Percentiles rank a stretch among this genome's conserved stretches.
phyloP scores from a whole-genome alignment of 441 rosid genomes.

The Populus hybrid region DNA sequence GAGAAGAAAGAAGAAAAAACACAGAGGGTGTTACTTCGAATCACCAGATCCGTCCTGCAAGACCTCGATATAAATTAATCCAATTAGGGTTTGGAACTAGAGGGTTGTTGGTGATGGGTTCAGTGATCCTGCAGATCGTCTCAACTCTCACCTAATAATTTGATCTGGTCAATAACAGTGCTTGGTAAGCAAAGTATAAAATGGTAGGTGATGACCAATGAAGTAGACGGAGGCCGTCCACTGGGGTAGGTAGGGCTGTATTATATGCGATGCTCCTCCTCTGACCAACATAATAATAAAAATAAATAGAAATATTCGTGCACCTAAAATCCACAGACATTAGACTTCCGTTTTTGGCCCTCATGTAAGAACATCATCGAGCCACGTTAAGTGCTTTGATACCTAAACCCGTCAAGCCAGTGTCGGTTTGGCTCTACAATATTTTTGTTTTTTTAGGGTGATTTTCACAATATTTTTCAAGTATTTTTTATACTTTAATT shows the following conservation, averaged over 20 bases:
- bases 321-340: background rate
- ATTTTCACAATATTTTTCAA: too few relatives aligned
- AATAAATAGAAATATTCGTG: too few relatives aligned
- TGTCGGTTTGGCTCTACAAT: background rate
- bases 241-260: background rate
- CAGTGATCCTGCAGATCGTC: background rate
- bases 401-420: too few relatives aligned
- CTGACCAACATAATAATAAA: background rate
- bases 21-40: background rate
- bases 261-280: background rate
- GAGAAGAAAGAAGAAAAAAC: background rate
- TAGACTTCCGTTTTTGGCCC: background rate
- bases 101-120: background rate
- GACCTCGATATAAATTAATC: background rate
- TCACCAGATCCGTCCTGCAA: background rate
- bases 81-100: background rate
- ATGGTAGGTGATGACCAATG: constrained; percentile 6
- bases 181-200: background rate
- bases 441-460: too few relatives aligned
- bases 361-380: background rate
- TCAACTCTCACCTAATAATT: too few relatives aligned
- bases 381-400: background rate
- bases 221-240: constrained; percentile 1
- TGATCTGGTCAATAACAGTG: background rate
- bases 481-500: too few relatives aligned